phyloP scores from a whole-genome alignment of 371 early-diverging fungal genomes.

The Encephalitozoon hellem region DNA sequence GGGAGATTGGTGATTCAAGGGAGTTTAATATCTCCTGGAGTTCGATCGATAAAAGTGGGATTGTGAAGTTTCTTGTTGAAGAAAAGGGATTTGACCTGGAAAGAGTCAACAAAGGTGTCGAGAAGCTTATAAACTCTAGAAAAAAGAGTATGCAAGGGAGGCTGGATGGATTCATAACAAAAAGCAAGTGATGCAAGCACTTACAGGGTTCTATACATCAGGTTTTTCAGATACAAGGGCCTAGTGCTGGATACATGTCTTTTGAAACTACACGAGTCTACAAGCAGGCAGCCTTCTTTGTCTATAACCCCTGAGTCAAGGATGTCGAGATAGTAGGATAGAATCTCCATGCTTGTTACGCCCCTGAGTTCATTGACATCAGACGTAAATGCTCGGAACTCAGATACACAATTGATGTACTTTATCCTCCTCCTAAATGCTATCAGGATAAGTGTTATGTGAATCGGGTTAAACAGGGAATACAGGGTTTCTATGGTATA shows the following conservation, averaged over 20 bases:
- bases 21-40: conserved; percentile 67
- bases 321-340: conserved; percentile 25
- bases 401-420: neutral
- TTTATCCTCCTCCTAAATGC: conserved; percentile 13
- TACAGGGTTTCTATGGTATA: conserved; percentile 24
- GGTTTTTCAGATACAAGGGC: conserved; percentile 15
- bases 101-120: conserved; percentile 73
- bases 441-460: conserved; percentile 28
- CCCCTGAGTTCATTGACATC: conserved; percentile 34
- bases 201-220: neutral
- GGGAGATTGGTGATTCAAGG: conserved; percentile 68
- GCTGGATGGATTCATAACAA: conserved; percentile 42
- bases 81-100: conserved; percentile 92
- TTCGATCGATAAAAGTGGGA: conserved; percentile 73
- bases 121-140: conserved; percentile 9
- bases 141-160: conserved; percentile 30
- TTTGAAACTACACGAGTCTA: conserved; percentile 29
- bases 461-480: conserved; percentile 30
- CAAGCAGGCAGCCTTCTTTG: conserved; percentile 22
- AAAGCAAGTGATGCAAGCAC: neutral
- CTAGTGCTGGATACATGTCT: conserved; percentile 4
- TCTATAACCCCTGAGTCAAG: conserved; percentile 36
- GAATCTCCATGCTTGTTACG: neutral
- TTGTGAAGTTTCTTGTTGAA: conserved; percentile 76
- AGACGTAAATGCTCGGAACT: conserved; percentile 30